Base-by-base conservation (phyloP, 2,329 filamentous ascomycete species). In the Aureobasidium uvarum region DNA sequence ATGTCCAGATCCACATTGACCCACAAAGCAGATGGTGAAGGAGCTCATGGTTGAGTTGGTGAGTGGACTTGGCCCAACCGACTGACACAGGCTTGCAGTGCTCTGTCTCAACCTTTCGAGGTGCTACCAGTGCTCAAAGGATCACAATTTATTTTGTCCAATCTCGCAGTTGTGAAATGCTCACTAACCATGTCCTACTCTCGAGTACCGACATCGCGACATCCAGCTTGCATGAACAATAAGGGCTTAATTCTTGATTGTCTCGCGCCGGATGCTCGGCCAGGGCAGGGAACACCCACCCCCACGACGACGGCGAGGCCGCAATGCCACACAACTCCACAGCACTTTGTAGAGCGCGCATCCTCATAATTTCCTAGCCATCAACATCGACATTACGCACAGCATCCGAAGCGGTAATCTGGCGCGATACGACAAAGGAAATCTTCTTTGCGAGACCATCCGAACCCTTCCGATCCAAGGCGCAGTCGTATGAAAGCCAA, bases 1-100 rank as follows among this genome's bases (percentile, higher is more conserved):
- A 36, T 36, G 18, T 48, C 31, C 3, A 60, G 43, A 46, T 60
- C 56, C 56, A 48, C 56, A 46, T 13, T 48, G 56, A 60, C 56
- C 56, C 56, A 60, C 56, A 46, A 36, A 48, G 41, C 28, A 48
- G 56, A 36, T 48, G 41, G 13, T 28, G 54, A 38, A 58, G 25
- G 20, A 45, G 25, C 16, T 33, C 25, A 18, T 18, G 39, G 25
- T 33, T 58, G 28, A 4, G 13, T 43, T 18, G 18, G 52, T 55
- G 52, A 36, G 52, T 6, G 33, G 31, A 36, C 36, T 41, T 39
- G 20, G 36, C 36, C 20, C 36, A 55, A 55, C 36, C 36, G 28
- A 55, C 52, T 36, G 36, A 55, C 52, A 41, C 10, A 36, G 52
- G 36, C 36, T 25, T 20, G 14, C 36, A 23, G 23, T 28, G 23